Base-by-base conservation (phyloP, 306 rosid genomes). In the Vigna nakashimae region DNA sequence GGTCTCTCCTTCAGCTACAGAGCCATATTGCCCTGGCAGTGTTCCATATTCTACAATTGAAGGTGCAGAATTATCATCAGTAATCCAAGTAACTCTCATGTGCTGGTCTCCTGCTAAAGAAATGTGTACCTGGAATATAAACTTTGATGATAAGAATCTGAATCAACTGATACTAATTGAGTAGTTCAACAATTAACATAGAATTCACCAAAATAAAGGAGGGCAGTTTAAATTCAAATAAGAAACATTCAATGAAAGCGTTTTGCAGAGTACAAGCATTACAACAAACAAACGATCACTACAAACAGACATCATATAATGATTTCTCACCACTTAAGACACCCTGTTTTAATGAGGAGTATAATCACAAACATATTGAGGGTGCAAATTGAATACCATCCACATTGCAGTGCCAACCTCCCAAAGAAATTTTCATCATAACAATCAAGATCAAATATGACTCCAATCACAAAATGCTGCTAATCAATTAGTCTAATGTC, bases 71-170 rank as follows among this genome's bases (percentile, higher is more conserved):
- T 79, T 68, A 82, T 88, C 95, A 77, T 77, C 81, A 12, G 95
- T 90, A 38, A 88, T 55, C 98, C 98, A 94, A 16, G 90, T 81
- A 74, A 94, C 75, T 75, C 98, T 85, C 88, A 94, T 86, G 86
- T 90, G 89, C 58, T 85, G 69, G 42, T 94, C 93, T 62, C 95
- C 97, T n/a, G 97, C 94, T 80, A 94, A 80, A 56, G 98, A 90
- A 74, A 92, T 77, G 87, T 94, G 98, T 50, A 94, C 98, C 97
- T 94, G 88, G 60, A 81, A 68, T 42, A 50, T 68, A 45, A 53
- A 81, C 9, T 84, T 76, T 15, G 30, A 69, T 55, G 3, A n/a
- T 60, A 60, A 73, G 77, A 58, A 75, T 34, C 46, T 63, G 13
- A 78, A 63, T 16, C 60, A 75, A 28, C n/a, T 70, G 22, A 80